phyloP scores from a whole-genome alignment of 257 asterid genomes.

The Knoxia roxburghii region DNA sequence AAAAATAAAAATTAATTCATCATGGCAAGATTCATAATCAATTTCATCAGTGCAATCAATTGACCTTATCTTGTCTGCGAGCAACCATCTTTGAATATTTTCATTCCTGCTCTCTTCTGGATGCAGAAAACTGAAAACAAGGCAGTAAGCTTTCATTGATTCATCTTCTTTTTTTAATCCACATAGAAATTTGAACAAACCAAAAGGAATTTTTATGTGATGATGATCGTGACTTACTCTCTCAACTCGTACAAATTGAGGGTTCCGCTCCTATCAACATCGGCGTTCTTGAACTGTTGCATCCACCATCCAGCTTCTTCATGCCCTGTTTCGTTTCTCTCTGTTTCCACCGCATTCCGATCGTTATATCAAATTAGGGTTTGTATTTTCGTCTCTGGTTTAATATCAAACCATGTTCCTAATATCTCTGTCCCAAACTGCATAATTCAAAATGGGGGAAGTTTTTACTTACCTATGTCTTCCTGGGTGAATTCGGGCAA shows the following conservation, averaged over 20 bases:
- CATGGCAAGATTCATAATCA: too few relatives aligned
- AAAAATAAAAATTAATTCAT: too few relatives aligned
- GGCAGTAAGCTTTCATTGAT: too few relatives aligned
- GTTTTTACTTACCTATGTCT: conserved; percentile 24
- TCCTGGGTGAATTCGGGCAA: conserved; percentile 22
- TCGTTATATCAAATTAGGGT: too few relatives aligned
- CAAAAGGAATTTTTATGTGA: neutral
- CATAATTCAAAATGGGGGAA: too few relatives aligned
- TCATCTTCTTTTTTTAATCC: too few relatives aligned
- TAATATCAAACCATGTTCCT: too few relatives aligned
- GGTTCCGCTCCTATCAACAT: conserved; percentile 29
- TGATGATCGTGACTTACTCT: conserved; percentile 25
- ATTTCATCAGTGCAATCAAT: too few relatives aligned
- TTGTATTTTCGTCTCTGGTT: too few relatives aligned
- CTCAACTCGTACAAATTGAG: conserved; percentile 36
- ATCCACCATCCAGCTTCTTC: conserved; percentile 40
- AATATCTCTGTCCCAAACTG: too few relatives aligned
- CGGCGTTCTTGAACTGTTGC: conserved; percentile 37
- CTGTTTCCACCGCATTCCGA: conserved; percentile 20
- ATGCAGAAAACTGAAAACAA: conserved; percentile 37
- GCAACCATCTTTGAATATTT: conserved; percentile 28
- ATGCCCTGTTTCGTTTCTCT: conserved; percentile 21
- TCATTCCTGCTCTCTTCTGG: conserved; percentile 37
- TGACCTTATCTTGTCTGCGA: conserved; percentile 29
- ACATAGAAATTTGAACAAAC: too few relatives aligned